phyloP scores from a whole-genome alignment of 805 yeast genomes.

The Kazachstania taianensis region DNA sequence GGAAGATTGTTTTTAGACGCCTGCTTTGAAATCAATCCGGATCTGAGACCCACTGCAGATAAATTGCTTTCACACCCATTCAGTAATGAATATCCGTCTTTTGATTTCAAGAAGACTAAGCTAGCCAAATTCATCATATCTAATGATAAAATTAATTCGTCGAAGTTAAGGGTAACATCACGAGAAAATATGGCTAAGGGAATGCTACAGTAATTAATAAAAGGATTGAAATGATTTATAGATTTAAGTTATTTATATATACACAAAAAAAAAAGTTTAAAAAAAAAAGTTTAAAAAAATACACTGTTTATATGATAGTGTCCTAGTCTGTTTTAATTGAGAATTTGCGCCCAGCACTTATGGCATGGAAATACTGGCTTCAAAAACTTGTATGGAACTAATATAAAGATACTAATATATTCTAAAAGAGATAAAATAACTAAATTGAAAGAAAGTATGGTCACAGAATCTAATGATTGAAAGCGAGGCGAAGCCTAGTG shows the following conservation, averaged over 20 bases:
- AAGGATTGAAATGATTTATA: too few relatives aligned
- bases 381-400: too few relatives aligned
- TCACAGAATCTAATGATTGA: not conserved
- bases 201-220: too few relatives aligned
- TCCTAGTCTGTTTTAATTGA: too few relatives aligned
- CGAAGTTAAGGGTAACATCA: constrained; percentile 20
- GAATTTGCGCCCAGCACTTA: too few relatives aligned
- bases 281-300: too few relatives aligned
- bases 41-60: constrained; percentile 79
- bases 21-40: constrained; percentile 74
- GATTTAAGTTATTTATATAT: too few relatives aligned
- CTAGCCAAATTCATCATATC: constrained; percentile 44
- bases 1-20: constrained; percentile 64
- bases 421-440: not conserved
- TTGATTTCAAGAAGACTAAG: constrained; percentile 44
- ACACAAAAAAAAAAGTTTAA: too few relatives aligned
- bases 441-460: not conserved
- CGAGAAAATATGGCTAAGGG: constrained; percentile 1
- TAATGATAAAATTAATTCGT: constrained; percentile 30
- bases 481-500: not conserved
- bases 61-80: constrained; percentile 48
- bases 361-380: too few relatives aligned
- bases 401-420: too few relatives aligned
- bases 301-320: too few relatives aligned
- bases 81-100: constrained; percentile 33